Conservation (phyloP, 1,284 basidiomycete species). For the Ustilago trichophora region DNA sequence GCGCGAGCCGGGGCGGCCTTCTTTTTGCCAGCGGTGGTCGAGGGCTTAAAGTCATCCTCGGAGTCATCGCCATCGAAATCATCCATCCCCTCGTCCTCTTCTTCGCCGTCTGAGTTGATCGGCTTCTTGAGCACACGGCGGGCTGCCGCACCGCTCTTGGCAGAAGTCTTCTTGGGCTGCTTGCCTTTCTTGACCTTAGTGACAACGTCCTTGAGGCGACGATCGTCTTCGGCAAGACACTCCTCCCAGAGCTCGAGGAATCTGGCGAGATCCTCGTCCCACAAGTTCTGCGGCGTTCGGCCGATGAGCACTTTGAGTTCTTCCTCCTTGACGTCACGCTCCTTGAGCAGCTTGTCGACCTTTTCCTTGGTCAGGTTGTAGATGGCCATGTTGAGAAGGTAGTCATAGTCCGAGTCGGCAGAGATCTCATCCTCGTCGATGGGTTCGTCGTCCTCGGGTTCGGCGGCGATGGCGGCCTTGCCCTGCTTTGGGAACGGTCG, state of each 20-base stretch:
- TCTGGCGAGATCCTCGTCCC: constrained; percentile 86
- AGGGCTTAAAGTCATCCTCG: constrained; percentile 54
- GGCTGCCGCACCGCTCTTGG: constrained; percentile 70
- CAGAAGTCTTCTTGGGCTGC: constrained; percentile 75
- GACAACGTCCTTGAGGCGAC: constrained; percentile 71
- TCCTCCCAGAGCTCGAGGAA: constrained; percentile 89
- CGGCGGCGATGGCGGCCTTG: constrained; percentile 75
- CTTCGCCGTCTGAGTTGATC: constrained; percentile 72
- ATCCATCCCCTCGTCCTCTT: constrained; percentile 45
- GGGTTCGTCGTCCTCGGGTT: constrained; percentile 67
- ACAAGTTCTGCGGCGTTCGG: constrained; percentile 82
- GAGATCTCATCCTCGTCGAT: constrained; percentile 73
- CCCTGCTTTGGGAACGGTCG: constrained; percentile 83
- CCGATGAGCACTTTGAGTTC: constrained; percentile 84
- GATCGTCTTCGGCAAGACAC: constrained; percentile 69
- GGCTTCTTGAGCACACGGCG: constrained; percentile 69
- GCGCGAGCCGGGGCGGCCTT: constrained; percentile 23
- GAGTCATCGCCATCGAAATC: constrained; percentile 39
- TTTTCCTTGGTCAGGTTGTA: constrained; percentile 94
- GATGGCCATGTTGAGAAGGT: constrained; percentile 93
- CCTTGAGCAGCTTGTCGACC: constrained; percentile 83
- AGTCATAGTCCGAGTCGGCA: constrained; percentile 85
- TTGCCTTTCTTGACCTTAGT: constrained; percentile 71
- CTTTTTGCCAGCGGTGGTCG: constrained; percentile 31
- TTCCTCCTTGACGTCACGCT: constrained; percentile 82